phyloP scores from a whole-genome alignment of 805 yeast genomes.

The Zygotorulaspora florentina region DNA sequence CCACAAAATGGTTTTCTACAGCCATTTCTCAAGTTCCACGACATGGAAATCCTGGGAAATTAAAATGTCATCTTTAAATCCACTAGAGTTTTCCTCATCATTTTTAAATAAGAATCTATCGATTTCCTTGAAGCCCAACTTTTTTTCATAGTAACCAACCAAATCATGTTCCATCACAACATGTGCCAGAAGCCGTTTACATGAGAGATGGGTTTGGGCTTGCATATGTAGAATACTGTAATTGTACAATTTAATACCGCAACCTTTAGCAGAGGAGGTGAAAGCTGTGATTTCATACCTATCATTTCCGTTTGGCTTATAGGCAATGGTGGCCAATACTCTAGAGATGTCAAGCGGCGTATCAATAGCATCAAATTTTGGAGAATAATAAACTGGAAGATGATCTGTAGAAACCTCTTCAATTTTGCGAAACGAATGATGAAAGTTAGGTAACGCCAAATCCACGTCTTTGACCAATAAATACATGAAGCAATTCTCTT shows the following conservation, averaged over 20 bases:
- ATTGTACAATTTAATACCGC: constrained; percentile 15
- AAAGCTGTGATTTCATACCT: constrained; percentile 48
- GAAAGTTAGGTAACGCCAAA: not conserved
- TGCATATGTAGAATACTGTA: constrained; percentile 20
- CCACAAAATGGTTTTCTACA: not conserved
- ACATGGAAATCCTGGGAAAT: constrained; percentile 42
- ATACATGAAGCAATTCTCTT: constrained; percentile 25
- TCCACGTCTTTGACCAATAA: constrained; percentile 20
- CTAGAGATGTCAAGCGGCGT: constrained; percentile 15
- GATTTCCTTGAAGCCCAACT: constrained; percentile 38
- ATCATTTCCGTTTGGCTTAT: constrained; percentile 27
- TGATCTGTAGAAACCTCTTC: constrained; percentile 9
- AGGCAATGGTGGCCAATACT: constrained; percentile 37
- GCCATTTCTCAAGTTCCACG: constrained; percentile 21
- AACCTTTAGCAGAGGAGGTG: constrained; percentile 40
- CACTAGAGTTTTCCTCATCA: constrained; percentile 19
- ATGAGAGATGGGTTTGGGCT: constrained; percentile 32
- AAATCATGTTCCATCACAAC: constrained; percentile 50
- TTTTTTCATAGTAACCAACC: constrained; percentile 41
- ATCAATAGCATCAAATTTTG: constrained; percentile 13
- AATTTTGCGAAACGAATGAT: not conserved
- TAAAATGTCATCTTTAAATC: constrained; percentile 38
- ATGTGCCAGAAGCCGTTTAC: constrained; percentile 34
- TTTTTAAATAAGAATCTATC: constrained; percentile 26
- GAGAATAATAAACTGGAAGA: constrained; percentile 6